These are phyloP conservation scores for Candida sp. DNA, from an alignment of 1,139 yeast genomes.

Conservation along the genomic window DNA sequence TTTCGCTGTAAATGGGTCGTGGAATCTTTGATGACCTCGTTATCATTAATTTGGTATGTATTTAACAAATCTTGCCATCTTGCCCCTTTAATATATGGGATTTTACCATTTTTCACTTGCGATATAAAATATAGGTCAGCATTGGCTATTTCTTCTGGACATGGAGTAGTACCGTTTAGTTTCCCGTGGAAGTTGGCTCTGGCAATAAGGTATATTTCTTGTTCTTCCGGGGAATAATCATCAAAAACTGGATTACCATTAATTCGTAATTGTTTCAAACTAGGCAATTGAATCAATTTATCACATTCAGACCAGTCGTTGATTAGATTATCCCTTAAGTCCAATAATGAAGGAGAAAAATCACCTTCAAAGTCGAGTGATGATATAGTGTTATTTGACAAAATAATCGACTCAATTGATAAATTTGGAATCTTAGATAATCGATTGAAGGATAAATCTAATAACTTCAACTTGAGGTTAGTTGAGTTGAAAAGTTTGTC, in stretches of 20 bases:
- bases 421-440: slow-evolving; percentile 29
- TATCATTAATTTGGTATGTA: slow-evolving; percentile 18
- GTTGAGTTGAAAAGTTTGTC: background rate
- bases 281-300: slow-evolving; percentile 26
- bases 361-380: background rate
- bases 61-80: slow-evolving; percentile 24
- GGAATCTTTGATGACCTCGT: slow-evolving; percentile 1
- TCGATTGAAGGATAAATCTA: slow-evolving; percentile 48
- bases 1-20: slow-evolving; percentile 6
- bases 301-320: slow-evolving; percentile 50
- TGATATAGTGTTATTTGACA: slow-evolving; percentile 25
- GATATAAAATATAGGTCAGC: slow-evolving; percentile 69
- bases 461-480: slow-evolving; percentile 12
- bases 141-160: slow-evolving; percentile 47
- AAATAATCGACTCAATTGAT: slow-evolving; percentile 9
- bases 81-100: slow-evolving; percentile 14
- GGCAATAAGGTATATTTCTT: slow-evolving; percentile 44
- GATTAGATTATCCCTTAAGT: slow-evolving; percentile 48
- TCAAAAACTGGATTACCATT: slow-evolving; percentile 51
- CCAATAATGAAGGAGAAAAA: slow-evolving; percentile 20
- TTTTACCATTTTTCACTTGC: slow-evolving; percentile 35
- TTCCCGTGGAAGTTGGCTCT: slow-evolving; percentile 36
- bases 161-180: slow-evolving; percentile 57
- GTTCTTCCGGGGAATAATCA: slow-evolving; percentile 27
- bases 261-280: slow-evolving; percentile 42